A percentile compares a stretch with the other conserved stretches of the same genome.
phyloP scores from a whole-genome alignment of 2,329 filamentous ascomycete species.

The Talaromyces sp. region DNA sequence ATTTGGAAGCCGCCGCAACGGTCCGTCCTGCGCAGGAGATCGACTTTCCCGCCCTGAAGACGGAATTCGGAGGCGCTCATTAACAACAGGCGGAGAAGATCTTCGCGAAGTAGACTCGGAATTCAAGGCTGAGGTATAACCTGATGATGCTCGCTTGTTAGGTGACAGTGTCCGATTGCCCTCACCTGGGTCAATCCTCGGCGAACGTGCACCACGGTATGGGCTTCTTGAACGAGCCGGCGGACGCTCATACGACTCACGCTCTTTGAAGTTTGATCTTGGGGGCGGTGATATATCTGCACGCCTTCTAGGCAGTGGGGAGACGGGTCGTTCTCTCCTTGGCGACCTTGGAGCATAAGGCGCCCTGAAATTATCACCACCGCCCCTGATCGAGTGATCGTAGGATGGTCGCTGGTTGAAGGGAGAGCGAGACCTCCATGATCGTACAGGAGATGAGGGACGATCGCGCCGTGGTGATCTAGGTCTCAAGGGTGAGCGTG shows the following conservation, averaged over 20 bases:
- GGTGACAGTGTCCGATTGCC: constrained; percentile 56
- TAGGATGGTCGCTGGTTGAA: constrained; percentile 32
- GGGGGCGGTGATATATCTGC: constrained; percentile 4
- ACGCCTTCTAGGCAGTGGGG: constrained; percentile 22
- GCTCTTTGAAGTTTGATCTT: constrained; percentile 23
- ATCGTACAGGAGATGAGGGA: constrained; percentile 36
- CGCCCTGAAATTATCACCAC: constrained; percentile 37
- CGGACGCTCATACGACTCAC: constrained; percentile 35
- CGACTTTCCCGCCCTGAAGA: constrained; percentile 30
- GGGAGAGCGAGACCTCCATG: constrained; percentile 42
- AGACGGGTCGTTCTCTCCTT: constrained; percentile 33
- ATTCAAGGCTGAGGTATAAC: constrained; percentile 51
- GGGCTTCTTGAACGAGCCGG: constrained; percentile 53
- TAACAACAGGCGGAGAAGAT: constrained; percentile 59
- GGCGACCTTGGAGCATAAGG: constrained; percentile 31
- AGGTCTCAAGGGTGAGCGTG: constrained; percentile 38
- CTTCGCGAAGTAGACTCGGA: constrained; percentile 59
- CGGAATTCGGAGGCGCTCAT: constrained; percentile 40
- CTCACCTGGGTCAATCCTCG: constrained; percentile 49
- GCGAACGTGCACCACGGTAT: constrained; percentile 49
- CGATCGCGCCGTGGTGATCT: constrained; percentile 41
- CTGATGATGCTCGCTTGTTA: constrained; percentile 38
- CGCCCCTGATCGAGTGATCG: constrained; percentile 32
- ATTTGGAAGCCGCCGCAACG: not conserved
- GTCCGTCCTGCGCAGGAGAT: constrained; percentile 7